Percentiles rank a stretch among this genome's conserved stretches.
Evolutionary conservation across 805 yeast species (phyloP).

Genomic region (Pichia thaimueangensis): DNA sequence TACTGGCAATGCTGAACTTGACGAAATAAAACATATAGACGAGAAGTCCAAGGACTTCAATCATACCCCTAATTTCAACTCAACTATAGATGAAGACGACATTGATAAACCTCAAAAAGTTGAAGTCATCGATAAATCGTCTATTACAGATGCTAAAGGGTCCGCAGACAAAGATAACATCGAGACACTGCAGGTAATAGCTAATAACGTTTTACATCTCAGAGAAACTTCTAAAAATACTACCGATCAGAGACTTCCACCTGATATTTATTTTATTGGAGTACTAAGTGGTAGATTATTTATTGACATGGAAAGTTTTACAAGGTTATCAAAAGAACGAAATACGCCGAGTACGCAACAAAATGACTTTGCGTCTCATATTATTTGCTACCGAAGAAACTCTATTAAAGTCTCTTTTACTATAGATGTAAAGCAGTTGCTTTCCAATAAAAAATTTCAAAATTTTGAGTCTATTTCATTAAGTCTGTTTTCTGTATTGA

Average conservation of each 20-base stretch:
- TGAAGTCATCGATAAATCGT: no score
- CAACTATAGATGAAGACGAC: no score
- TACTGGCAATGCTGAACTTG: no score
- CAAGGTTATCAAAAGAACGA: background rate
- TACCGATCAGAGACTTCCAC: no score
- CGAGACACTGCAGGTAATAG: background rate
- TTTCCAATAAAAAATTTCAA: no score
- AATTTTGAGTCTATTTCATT: no score
- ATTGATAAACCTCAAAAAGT: no score
- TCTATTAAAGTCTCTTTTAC: conserved; percentile 5
- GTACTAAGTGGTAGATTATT: conserved; percentile 8
- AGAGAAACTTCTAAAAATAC: background rate
- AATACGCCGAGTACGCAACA: background rate
- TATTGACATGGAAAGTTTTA: conserved; percentile 7
- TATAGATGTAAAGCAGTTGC: background rate
- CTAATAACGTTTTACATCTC: background rate
- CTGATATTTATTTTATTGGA: background rate
- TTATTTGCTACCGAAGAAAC: conserved; percentile 14
- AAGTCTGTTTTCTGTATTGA: background rate
- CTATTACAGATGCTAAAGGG: no score
- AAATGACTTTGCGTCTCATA: background rate
- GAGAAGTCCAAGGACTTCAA: no score
- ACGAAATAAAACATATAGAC: no score
- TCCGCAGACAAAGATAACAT: no score
- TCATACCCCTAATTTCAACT: no score